Evolutionary conservation across 768 basidiomycete genomes (phyloP).

Genomic region (Sporobolomyces phaffii): DNA sequence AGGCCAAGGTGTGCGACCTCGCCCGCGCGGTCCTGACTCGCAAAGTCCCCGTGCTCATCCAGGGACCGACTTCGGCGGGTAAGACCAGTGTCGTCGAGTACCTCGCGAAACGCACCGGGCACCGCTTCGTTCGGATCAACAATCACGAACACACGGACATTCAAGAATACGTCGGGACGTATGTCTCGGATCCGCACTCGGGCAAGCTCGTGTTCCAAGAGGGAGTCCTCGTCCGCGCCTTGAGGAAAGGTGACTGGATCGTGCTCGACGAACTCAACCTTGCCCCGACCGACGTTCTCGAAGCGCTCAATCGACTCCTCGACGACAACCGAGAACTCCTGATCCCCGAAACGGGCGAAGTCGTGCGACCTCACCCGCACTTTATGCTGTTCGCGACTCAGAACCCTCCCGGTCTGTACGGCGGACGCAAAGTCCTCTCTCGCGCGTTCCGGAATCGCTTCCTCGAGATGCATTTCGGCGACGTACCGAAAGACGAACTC

Average conservation of each 20-base stretch:
- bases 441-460: slow-evolving; percentile 96
- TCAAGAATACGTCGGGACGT: slow-evolving; percentile 95
- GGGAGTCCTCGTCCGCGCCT: slow-evolving; percentile 83
- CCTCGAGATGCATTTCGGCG: slow-evolving; percentile 93
- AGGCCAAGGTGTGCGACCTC: slow-evolving; percentile 87
- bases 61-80: slow-evolving; percentile 94
- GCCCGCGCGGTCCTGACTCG: slow-evolving; percentile 81
- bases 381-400: slow-evolving; percentile 99
- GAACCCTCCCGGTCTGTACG: slow-evolving; percentile 93
- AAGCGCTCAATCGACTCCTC: slow-evolving; percentile 89
- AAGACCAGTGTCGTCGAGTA: slow-evolving; percentile 98
- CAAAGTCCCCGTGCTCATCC: slow-evolving; percentile 88
- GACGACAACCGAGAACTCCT: slow-evolving; percentile 96
- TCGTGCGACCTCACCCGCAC: slow-evolving; percentile 83
- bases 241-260: slow-evolving; percentile 91
- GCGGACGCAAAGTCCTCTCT: slow-evolving; percentile 86
- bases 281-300: slow-evolving; percentile 94
- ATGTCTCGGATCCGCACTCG: slow-evolving; percentile 81
- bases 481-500: slow-evolving; percentile 87
- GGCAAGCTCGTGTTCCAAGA: slow-evolving; percentile 95
- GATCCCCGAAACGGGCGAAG: slow-evolving; percentile 91
- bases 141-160: slow-evolving; percentile 99
- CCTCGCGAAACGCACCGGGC: slow-evolving; percentile 83
- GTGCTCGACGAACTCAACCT: slow-evolving; percentile 96
- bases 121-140: slow-evolving; percentile 95